Evolutionary conservation across 257 asterid species (phyloP).

Genomic region (Solanum microdontum): DNA sequence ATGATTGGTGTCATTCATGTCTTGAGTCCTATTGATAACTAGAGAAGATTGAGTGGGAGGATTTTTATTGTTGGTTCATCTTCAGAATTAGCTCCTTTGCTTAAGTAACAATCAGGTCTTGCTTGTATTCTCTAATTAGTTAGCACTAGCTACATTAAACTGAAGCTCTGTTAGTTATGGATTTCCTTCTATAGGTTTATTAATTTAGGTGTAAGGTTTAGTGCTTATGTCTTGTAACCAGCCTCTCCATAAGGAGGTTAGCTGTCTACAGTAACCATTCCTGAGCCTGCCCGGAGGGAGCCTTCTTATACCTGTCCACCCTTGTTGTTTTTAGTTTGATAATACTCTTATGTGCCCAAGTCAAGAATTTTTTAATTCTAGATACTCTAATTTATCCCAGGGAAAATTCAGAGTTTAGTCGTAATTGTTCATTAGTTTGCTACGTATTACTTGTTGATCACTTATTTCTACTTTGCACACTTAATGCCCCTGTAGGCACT

Average conservation of each 20-base stretch:
- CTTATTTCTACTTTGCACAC: slow-evolving; percentile 2
- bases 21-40: not conserved
- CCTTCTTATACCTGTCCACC: not conserved
- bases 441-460: not conserved
- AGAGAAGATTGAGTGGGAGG: not conserved
- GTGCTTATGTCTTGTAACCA: not conserved
- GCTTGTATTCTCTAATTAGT: not conserved
- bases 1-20: not conserved
- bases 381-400: not conserved
- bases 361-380: not conserved
- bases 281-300: not conserved
- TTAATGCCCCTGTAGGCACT: slow-evolving; percentile 36
- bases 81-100: not conserved
- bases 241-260: not conserved
- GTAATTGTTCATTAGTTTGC: not conserved
- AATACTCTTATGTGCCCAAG: not conserved
- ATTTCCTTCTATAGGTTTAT: not conserved
- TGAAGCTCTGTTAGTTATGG: not conserved
- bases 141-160: not conserved
- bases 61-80: not conserved
- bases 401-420: not conserved
- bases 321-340: not conserved
- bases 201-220: not conserved
- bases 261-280: not conserved
- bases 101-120: not conserved